Evolutionary conservation across 2,329 filamentous ascomycete genomes (phyloP).

Genomic region (Trichoderma sp.): DNA sequence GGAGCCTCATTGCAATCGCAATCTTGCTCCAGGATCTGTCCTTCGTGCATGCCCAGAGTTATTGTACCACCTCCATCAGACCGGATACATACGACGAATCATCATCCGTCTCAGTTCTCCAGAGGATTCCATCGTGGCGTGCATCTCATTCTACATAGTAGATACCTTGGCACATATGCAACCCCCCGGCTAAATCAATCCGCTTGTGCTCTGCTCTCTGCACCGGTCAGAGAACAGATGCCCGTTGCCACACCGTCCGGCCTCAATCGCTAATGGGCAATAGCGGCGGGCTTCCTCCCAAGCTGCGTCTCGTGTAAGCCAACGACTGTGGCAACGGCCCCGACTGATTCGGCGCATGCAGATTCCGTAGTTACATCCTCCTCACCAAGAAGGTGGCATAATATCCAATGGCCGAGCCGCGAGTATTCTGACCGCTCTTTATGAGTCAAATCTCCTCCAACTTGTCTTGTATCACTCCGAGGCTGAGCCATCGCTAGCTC

Average conservation of each 20-base stretch:
- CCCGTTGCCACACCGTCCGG: conserved; percentile 1
- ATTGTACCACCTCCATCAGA: background rate
- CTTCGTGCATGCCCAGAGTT: background rate
- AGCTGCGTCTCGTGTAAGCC: conserved; percentile 20
- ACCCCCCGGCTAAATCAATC: background rate
- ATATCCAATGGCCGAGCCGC: background rate
- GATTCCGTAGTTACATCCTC: conserved; percentile 20
- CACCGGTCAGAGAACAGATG: background rate
- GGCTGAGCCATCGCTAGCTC: conserved; percentile 23
- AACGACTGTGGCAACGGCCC: background rate
- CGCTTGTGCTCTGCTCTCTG: conserved; percentile 15
- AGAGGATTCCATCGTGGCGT: background rate
- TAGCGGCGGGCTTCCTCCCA: conserved; percentile 12
- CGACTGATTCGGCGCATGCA: conserved; percentile 15
- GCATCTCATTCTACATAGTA: background rate
- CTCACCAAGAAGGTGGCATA: conserved; percentile 11
- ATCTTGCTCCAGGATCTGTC: background rate
- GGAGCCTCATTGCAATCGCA: background rate
- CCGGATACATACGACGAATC: background rate
- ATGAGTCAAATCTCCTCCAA: conserved; percentile 20
- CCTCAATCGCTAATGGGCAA: conserved; percentile 5
- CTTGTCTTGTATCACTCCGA: conserved; percentile 20
- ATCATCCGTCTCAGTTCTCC: too few species aligned
- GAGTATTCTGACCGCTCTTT: conserved; percentile 13
- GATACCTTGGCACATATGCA: background rate